phyloP scores from a whole-genome alignment of 1,139 yeast species.

The Lodderomyces jiufengensis region DNA sequence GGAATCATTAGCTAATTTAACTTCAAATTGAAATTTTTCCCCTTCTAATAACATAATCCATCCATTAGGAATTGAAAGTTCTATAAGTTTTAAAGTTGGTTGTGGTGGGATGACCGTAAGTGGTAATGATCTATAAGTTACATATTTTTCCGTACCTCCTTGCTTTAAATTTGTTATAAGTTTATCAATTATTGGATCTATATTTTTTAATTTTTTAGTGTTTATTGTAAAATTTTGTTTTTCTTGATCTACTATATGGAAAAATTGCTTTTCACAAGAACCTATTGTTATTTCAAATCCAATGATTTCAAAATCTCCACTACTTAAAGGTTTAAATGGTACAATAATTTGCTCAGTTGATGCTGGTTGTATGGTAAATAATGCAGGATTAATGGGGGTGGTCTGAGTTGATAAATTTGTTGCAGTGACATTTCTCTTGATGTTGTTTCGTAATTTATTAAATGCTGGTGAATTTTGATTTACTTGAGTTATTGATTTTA shows the following conservation, averaged over 20 bases:
- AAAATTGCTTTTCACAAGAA: conserved; percentile 28
- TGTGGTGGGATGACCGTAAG: conserved; percentile 59
- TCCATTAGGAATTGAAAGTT: conserved; percentile 55
- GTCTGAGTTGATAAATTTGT: background rate
- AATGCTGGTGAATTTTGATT: background rate
- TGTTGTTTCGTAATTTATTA: background rate
- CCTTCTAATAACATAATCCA: conserved; percentile 84
- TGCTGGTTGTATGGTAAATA: conserved; percentile 23
- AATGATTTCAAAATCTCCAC: conserved; percentile 29
- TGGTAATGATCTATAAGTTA: conserved; percentile 12
- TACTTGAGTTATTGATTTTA: conserved; percentile 16
- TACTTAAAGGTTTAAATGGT: conserved; percentile 31
- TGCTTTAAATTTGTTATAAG: too few relatives aligned
- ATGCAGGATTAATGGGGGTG: background rate
- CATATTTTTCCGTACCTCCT: too few relatives aligned
- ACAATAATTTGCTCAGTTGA: conserved; percentile 32
- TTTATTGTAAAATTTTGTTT: conserved; percentile 2
- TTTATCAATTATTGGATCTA: too few relatives aligned
- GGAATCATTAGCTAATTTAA: conserved; percentile 58
- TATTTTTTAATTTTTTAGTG: too few relatives aligned
- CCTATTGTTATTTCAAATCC: conserved; percentile 32
- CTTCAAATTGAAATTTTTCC: conserved; percentile 50
- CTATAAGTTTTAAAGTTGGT: conserved; percentile 56
- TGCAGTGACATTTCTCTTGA: conserved; percentile 2
- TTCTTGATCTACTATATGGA: conserved; percentile 29